These are phyloP conservation scores for Macadamia tetraphylla DNA, from an alignment of 164 flowering plant species.

Conservation along the genomic window DNA sequence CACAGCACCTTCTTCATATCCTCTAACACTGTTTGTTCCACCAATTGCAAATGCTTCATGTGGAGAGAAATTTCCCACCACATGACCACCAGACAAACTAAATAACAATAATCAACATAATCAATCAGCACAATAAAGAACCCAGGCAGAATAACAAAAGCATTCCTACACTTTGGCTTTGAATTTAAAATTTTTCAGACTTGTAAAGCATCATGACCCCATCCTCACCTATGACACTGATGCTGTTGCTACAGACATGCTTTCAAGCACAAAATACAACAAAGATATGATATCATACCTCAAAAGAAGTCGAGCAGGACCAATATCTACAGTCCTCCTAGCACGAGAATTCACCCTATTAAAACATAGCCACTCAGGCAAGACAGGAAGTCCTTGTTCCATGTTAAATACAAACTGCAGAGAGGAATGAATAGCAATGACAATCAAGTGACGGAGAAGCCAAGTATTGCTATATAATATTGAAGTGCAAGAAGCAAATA, in stretches of 20 bases:
- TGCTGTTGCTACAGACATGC: not conserved
- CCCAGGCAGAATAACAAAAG: not conserved
- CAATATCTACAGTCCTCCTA: conserved; percentile 65
- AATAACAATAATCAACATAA: conserved; percentile 6
- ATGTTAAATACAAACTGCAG: conserved; percentile 74
- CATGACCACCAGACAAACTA: conserved; percentile 95
- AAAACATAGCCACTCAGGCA: conserved; percentile 89
- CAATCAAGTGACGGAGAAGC: not conserved
- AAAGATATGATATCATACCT: conserved; percentile 37
- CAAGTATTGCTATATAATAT: not conserved
- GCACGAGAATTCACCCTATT: conserved; percentile 86
- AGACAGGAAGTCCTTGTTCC: conserved; percentile 96
- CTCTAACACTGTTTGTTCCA: conserved; percentile 98
- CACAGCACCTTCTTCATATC: conserved; percentile 97
- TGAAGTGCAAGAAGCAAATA: conserved; percentile 1
- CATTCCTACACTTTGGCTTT: not conserved
- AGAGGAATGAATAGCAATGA: conserved; percentile 5
- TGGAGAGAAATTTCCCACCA: conserved; percentile 88
- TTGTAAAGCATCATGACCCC: too few species aligned
- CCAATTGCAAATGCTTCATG: conserved; percentile 99
- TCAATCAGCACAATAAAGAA: conserved; percentile 8
- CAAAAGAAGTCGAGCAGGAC: conserved; percentile 60
- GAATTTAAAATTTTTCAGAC: not conserved
- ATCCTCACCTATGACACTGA: too few species aligned
- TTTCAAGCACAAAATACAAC: not conserved